Base-by-base conservation (phyloP, 768 basidiomycete species). In the Pseudohyphozyma bogoriensis region DNA sequence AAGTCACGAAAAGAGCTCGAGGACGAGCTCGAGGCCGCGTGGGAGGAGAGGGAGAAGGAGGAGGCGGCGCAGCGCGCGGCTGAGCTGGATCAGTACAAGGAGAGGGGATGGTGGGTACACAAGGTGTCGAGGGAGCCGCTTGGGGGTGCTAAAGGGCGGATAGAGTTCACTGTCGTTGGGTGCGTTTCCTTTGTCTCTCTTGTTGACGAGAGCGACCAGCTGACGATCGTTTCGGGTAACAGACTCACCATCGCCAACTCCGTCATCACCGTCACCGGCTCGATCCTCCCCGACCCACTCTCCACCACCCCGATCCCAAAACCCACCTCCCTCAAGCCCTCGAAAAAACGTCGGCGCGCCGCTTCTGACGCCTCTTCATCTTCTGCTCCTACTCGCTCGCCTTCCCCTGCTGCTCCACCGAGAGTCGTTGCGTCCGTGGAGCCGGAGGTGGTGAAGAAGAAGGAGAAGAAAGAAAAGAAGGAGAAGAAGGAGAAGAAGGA, bases 81-180 rank as follows among this genome's bases (percentile, higher is more conserved):
- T 54, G 51, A 57, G 29, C 40, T 45, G 58, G 64, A 68, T 35
- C 68, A 71, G 6, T 73, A 71, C 8, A 69, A 55, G 4, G 73
- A 72, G 32, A 29, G 70, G 7, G 77, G 77, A 1, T 70, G 76
- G 66, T 78, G 77, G 77, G 73, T 69, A 42, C 64, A 71, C 49
- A 73, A 65, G 42, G 52, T 54, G 29, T 71, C 72, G n/a, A 72
- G 74, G 4, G 72, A 73, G 64, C 66, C 74, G 1, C 56, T 78
- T 1, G 77, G 77, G 3, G 74, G 73, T 12, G 66, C 64, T 2
- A 72, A 70, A 5, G 74, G 75, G 24, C 70, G 70, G 2, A 63
- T 77, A 47, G 78, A 82, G 62, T 78, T 82, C 59, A 79, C 78
- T 13, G 85, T 84, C 67, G 77, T 85, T 42, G 78, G 76, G 60